phyloP scores from a whole-genome alignment of 2,329 filamentous ascomycete species.

The Phaeosphaeria sp. region DNA sequence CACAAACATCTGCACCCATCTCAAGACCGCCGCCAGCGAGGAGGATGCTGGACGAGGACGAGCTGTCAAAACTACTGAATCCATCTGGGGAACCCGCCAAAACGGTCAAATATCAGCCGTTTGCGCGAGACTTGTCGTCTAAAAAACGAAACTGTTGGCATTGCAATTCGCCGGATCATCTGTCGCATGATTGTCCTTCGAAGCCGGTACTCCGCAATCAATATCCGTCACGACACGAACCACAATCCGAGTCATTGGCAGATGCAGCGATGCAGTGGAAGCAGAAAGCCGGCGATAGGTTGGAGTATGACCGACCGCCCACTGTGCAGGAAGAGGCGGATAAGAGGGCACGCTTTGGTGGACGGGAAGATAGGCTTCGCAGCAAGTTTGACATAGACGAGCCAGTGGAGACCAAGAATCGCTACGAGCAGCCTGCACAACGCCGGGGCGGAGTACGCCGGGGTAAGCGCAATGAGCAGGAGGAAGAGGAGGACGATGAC shows the following conservation, averaged over 20 bases:
- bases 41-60: conserved; percentile 34
- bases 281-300: conserved; percentile 19
- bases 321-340: conserved; percentile 20
- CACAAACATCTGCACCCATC: conserved; percentile 3
- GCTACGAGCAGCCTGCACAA: conserved; percentile 40
- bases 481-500: conserved; percentile 36
- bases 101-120: conserved; percentile 24
- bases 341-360: conserved; percentile 23
- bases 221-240: not conserved
- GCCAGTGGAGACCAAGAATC: conserved; percentile 27
- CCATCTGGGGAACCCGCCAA: not conserved
- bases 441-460: conserved; percentile 26
- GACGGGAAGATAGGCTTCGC: conserved; percentile 27
- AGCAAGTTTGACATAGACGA: conserved; percentile 36
- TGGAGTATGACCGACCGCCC: conserved; percentile 19
- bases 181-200: conserved; percentile 29
- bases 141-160: conserved; percentile 37
- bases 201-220: conserved; percentile 34
- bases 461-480: conserved; percentile 29
- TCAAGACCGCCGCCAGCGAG: conserved; percentile 19
- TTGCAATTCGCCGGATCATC: conserved; percentile 35
- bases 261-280: conserved; percentile 38
- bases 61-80: conserved; percentile 36
- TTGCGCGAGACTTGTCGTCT: conserved; percentile 28
- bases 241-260: conserved; percentile 21